Percentiles rank a stretch among this genome's conserved stretches.
Conservation (phyloP, 2,329 filamentous ascomycete species). For the Trichoderma afroharzianum region DNA sequence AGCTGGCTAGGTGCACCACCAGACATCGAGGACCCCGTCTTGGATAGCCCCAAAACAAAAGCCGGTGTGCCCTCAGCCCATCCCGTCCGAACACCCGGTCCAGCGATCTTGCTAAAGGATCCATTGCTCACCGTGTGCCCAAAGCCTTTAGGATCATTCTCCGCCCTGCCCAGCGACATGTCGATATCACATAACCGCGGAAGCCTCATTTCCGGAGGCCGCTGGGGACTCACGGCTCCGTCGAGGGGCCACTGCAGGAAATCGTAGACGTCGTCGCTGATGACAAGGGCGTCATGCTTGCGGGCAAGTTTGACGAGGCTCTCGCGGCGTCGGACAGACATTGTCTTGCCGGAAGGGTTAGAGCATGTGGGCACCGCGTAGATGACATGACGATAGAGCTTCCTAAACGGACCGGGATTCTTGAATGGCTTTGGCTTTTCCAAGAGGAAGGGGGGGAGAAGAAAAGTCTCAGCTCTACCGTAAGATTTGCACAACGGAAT, state of each 20-base stretch:
- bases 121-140: conserved; percentile 83
- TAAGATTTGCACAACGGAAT: not conserved
- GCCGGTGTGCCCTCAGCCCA: conserved; percentile 72
- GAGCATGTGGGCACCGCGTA: conserved; percentile 86
- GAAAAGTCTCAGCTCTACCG: not conserved
- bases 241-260: conserved; percentile 72
- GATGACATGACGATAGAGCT: conserved; percentile 82
- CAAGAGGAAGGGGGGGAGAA: not conserved
- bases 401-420: conserved; percentile 54
- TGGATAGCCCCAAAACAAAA: conserved; percentile 48
- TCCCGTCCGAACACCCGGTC: conserved; percentile 78
- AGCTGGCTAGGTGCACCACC: conserved; percentile 58
- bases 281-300: conserved; percentile 73
- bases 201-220: conserved; percentile 47
- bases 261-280: conserved; percentile 93
- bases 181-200: conserved; percentile 81
- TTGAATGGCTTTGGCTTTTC: conserved; percentile 49
- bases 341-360: conserved; percentile 83
- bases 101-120: conserved; percentile 84
- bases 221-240: conserved; percentile 29
- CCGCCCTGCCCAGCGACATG: conserved; percentile 54
- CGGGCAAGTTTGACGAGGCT: conserved; percentile 73
- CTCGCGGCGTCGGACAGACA: conserved; percentile 65
- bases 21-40: conserved; percentile 51
- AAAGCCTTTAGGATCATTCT: conserved; percentile 50